Evolutionary conservation across 805 yeast genomes (phyloP).

Genomic region (Candida hispaniensis): DNA sequence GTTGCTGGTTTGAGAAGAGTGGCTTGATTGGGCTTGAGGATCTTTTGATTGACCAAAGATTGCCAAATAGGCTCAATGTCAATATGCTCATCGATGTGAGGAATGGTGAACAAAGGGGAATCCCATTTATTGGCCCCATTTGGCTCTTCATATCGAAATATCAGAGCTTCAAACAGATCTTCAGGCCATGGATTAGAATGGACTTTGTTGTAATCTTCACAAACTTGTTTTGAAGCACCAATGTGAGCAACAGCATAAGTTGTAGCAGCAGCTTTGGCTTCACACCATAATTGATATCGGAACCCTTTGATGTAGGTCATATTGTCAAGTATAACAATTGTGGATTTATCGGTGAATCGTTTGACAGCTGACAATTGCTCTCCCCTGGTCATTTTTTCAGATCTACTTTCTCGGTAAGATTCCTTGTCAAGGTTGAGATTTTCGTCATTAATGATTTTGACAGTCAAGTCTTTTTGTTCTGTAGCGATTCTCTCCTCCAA

Average conservation of each 20-base stretch:
- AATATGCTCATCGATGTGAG: slow-evolving; percentile 42
- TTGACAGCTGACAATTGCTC: slow-evolving; percentile 82
- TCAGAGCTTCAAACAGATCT: slow-evolving; percentile 52
- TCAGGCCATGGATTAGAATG: slow-evolving; percentile 46
- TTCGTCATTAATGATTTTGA: slow-evolving; percentile 69
- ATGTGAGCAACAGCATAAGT: slow-evolving; percentile 77
- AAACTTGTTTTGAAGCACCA: slow-evolving; percentile 51
- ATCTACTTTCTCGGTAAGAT: slow-evolving; percentile 56
- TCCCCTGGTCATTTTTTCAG: slow-evolving; percentile 76
- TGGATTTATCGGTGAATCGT: slow-evolving; percentile 56
- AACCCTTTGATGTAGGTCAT: slow-evolving; percentile 89
- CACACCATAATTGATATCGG: slow-evolving; percentile 87
- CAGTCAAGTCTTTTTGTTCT: slow-evolving; percentile 45
- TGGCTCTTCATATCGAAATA: slow-evolving; percentile 90
- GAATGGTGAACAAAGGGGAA: slow-evolving; percentile 70
- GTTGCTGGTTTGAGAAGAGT: slow-evolving; percentile 74
- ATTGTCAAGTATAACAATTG: slow-evolving; percentile 75
- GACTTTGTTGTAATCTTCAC: slow-evolving; percentile 49
- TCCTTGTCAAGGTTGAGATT: slow-evolving; percentile 58
- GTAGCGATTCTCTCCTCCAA: slow-evolving; percentile 35
- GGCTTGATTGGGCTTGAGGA: slow-evolving; percentile 70
- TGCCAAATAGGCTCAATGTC: slow-evolving; percentile 54
- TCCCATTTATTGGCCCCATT: slow-evolving; percentile 84
- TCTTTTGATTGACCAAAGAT: slow-evolving; percentile 39
- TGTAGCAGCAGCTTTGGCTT: slow-evolving; percentile 74